phyloP scores from a whole-genome alignment of 306 rosid genomes.

The Hippophae rhamnoides region DNA sequence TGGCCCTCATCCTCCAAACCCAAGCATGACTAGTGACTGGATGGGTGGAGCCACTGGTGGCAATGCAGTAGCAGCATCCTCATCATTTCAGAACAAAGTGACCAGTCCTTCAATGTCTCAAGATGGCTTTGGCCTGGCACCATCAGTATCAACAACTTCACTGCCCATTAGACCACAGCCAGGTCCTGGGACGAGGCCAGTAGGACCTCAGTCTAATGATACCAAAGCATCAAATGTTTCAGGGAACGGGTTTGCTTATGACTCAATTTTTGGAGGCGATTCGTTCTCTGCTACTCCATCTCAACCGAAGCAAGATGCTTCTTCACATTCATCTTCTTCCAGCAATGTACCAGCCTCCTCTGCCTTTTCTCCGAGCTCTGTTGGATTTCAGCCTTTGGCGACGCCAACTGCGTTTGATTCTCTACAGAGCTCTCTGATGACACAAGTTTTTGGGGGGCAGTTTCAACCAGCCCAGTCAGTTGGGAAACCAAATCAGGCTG shows the following conservation, averaged over 20 bases:
- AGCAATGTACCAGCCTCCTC: slow-evolving; percentile 36
- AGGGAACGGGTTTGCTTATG: slow-evolving; percentile 55
- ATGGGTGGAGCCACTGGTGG: slow-evolving; percentile 36
- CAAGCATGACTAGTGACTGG: slow-evolving; percentile 38
- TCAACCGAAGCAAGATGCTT: slow-evolving; percentile 44
- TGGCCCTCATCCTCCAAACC: slow-evolving; percentile 31
- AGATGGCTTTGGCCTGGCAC: slow-evolving; percentile 48
- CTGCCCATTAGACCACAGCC: slow-evolving; percentile 40
- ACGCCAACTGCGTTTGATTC: slow-evolving; percentile 36
- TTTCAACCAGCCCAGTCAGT: slow-evolving; percentile 37
- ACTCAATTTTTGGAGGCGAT: slow-evolving; percentile 65
- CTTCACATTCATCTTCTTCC: slow-evolving; percentile 36
- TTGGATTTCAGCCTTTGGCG: slow-evolving; percentile 32
- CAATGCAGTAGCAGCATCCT: slow-evolving; percentile 27
- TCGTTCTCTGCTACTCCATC: slow-evolving; percentile 50
- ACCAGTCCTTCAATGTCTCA: slow-evolving; percentile 30
- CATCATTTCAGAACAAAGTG: slow-evolving; percentile 36
- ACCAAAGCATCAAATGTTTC: slow-evolving; percentile 35
- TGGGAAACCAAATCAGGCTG: slow-evolving; percentile 42
- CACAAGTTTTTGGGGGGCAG: slow-evolving; percentile 47
- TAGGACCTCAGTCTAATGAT: slow-evolving; percentile 41
- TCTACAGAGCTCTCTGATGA: slow-evolving; percentile 36
- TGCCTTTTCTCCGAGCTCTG: slow-evolving; percentile 37
- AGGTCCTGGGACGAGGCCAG: slow-evolving; percentile 33
- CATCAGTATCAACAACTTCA: slow-evolving; percentile 43